Conservation (phyloP, 2,329 filamentous ascomycete species). For the Colletotrichum sp. region DNA sequence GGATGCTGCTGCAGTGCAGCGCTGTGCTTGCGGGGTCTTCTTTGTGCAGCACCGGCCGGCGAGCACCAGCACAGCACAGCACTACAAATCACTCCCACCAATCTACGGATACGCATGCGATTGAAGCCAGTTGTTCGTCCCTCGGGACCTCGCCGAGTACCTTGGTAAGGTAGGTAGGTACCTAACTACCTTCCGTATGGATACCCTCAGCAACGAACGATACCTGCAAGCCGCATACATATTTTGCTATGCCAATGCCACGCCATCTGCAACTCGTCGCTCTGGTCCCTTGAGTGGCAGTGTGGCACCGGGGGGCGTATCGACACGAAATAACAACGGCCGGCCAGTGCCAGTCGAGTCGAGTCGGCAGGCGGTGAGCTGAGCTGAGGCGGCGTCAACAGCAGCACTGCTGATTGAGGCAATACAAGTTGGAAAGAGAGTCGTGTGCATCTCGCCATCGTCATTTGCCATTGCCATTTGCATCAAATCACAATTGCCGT, state of each 20-base stretch:
- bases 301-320: not conserved
- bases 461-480: not conserved
- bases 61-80: not conserved
- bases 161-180: not conserved
- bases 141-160: not conserved
- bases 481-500: not conserved
- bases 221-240: not conserved
- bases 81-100: not conserved
- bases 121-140: not conserved
- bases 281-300: not conserved
- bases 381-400: not conserved
- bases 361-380: not conserved
- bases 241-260: not conserved
- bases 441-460: not conserved
- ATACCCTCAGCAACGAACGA: not conserved
- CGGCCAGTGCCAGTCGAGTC: not conserved
- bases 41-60: not conserved
- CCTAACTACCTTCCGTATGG: not conserved
- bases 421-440: not conserved
- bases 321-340: not conserved
- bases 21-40: not conserved
- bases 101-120: not conserved
- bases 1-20: not conserved
- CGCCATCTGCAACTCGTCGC: not conserved
- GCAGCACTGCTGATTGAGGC: not conserved